Conservation (phyloP, 2,329 filamentous ascomycete species). For the Aspergillus eucalypticola region DNA sequence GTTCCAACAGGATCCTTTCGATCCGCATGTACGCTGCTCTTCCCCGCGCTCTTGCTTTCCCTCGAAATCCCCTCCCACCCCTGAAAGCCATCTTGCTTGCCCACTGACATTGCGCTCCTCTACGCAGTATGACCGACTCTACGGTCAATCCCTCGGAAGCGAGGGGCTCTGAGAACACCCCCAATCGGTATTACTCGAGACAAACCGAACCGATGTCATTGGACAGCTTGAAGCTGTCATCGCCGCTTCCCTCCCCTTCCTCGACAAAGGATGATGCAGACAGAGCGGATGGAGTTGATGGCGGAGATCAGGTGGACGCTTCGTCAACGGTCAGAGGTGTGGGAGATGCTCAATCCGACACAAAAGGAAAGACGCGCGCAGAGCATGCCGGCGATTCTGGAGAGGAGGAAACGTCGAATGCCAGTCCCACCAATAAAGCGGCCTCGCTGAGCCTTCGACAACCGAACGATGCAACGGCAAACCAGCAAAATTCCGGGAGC, state of each 20-base stretch:
- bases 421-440: constrained; percentile 21
- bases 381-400: constrained; percentile 9
- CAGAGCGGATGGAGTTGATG: constrained; percentile 17
- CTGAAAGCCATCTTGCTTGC: background rate
- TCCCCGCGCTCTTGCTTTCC: background rate
- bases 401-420: constrained; percentile 18
- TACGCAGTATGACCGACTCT: constrained; percentile 28
- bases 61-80: background rate
- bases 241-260: constrained; percentile 33
- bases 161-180: constrained; percentile 20
- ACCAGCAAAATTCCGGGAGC: constrained; percentile 21
- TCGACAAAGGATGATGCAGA: constrained; percentile 19
- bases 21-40: constrained; percentile 23
- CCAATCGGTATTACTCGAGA: constrained; percentile 22
- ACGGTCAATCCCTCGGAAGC: constrained; percentile 20
- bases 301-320: constrained; percentile 9
- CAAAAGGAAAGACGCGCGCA: constrained; percentile 11
- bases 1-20: constrained; percentile 19
- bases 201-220: constrained; percentile 22
- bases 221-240: constrained; percentile 26
- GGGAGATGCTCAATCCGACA: constrained; percentile 9
- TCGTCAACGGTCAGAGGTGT: constrained; percentile 5
- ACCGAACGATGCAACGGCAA: constrained; percentile 29
- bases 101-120: background rate
- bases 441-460: constrained; percentile 26